A percentile compares a stretch with the other conserved stretches of the same genome.
Conservation (phyloP, 1,284 basidiomycete genomes). For the Cryptococcus floricola region DNA sequence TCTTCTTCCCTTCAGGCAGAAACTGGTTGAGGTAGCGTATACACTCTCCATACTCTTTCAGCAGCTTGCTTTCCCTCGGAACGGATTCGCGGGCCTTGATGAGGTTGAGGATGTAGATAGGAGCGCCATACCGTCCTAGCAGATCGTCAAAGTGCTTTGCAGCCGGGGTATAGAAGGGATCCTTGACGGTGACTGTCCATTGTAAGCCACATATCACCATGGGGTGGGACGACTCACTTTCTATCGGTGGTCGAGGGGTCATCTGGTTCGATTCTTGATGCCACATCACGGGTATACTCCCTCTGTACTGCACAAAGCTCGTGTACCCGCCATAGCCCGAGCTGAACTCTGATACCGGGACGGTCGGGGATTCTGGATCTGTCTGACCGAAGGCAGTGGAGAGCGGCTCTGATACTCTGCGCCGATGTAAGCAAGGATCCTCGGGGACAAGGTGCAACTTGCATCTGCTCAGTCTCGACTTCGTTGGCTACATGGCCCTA, state of each 20-base stretch:
- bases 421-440: neutral
- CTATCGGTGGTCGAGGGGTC: constrained; percentile 88
- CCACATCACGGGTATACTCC: constrained; percentile 95
- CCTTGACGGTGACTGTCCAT: constrained; percentile 76
- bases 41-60: constrained; percentile 89
- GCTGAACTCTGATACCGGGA: constrained; percentile 18
- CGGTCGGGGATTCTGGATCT: constrained; percentile 7
- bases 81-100: constrained; percentile 73
- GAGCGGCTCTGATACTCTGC: constrained; percentile 76
- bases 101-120: constrained; percentile 90
- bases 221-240: constrained; percentile 59
- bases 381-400: constrained; percentile 76
- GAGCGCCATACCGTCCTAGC: constrained; percentile 83
- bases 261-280: constrained; percentile 89
- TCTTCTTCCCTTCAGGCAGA: constrained; percentile 76
- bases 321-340: constrained; percentile 67
- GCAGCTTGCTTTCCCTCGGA: constrained; percentile 88
- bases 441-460: constrained; percentile 6
- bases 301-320: constrained; percentile 93
- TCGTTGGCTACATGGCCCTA: constrained; percentile 98
- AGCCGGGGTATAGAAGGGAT: constrained; percentile 92
- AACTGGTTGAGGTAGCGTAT: constrained; percentile 94
- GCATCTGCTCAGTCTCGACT: constrained; percentile 97
- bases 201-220: neutral
- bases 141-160: constrained; percentile 92